phyloP scores from a whole-genome alignment of 2,329 filamentous ascomycete genomes.

The Apiospora hydei region DNA sequence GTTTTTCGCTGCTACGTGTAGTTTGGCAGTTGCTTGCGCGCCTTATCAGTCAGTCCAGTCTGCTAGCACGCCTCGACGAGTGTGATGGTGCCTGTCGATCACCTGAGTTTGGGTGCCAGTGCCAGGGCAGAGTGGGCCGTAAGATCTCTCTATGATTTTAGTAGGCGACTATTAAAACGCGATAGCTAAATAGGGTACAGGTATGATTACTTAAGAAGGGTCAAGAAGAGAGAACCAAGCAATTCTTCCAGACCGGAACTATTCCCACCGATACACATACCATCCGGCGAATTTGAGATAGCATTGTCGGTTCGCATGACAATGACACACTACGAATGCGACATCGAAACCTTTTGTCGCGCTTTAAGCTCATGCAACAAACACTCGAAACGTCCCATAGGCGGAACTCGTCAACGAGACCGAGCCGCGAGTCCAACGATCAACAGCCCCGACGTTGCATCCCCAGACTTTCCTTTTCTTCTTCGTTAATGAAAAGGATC shows the following conservation, averaged over 20 bases:
- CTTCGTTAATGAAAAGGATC: constrained; percentile 11
- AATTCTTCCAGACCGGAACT: neutral
- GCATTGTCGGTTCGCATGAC: constrained; percentile 1
- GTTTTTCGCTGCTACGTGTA: neutral
- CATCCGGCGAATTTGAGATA: neutral
- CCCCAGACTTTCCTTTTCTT: constrained; percentile 12
- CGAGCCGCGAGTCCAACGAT: neutral
- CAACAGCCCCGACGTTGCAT: neutral
- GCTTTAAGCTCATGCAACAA: constrained; percentile 8
- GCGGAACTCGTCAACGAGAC: neutral
- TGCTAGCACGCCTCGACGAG: neutral
- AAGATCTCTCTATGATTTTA: constrained; percentile 8
- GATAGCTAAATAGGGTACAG: constrained; percentile 11
- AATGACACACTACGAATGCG: neutral
- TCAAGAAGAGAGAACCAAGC: neutral
- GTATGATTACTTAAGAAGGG: neutral
- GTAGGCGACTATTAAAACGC: neutral
- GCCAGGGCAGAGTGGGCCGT: neutral
- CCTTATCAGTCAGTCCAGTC: neutral
- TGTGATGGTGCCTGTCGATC: constrained; percentile 4
- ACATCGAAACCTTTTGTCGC: neutral
- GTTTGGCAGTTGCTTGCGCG: neutral
- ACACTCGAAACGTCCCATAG: constrained; percentile 9
- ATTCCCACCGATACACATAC: neutral
- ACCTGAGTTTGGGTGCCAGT: neutral